Evolutionary conservation across 441 rosid species (phyloP).

Genomic region (Euphorbia celastroides): DNA sequence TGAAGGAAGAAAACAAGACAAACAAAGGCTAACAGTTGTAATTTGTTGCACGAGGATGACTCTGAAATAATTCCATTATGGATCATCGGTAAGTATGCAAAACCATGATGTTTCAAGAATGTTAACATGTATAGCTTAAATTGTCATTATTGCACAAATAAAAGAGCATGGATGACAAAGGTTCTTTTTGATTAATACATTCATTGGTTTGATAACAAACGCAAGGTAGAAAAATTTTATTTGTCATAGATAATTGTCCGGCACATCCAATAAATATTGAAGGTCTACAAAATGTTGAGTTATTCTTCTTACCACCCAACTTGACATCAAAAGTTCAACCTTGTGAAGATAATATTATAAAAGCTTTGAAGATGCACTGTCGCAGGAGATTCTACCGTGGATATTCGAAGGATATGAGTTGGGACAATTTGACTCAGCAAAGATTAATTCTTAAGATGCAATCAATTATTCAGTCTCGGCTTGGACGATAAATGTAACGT

Average conservation of each 20-base stretch:
- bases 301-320: background rate
- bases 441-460: too few relatives aligned
- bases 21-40: background rate
- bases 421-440: too few relatives aligned
- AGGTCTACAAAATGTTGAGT: background rate
- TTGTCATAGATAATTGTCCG: background rate
- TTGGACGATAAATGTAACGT: too few relatives aligned
- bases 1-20: background rate
- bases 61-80: background rate
- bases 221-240: background rate
- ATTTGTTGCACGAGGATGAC: background rate
- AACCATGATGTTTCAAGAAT: background rate
- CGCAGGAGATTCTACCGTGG: too few relatives aligned
- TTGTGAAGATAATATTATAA: background rate
- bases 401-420: too few relatives aligned
- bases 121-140: background rate
- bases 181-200: background rate
- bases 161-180: background rate
- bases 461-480: too few relatives aligned
- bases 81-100: background rate
- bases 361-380: too few relatives aligned
- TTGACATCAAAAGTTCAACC: constrained; percentile 1
- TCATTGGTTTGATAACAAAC: background rate
- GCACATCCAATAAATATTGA: background rate
- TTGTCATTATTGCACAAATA: background rate